Evolutionary conservation across 75 land plant species (phyloP).

Genomic region (Cunninghamia lanceolata): DNA sequence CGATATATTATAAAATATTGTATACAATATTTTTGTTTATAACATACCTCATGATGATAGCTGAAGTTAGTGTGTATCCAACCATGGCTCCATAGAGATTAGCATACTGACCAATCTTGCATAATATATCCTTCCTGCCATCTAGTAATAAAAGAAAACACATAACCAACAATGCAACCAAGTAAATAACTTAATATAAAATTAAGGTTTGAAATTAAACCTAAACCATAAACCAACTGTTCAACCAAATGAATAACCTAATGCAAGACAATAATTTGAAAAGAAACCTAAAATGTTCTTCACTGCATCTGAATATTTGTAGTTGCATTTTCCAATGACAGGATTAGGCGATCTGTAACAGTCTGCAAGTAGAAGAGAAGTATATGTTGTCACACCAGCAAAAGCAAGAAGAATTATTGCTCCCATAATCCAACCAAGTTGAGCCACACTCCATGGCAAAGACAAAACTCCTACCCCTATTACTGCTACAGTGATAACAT

Average conservation of each 20-base stretch:
- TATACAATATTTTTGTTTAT: not conserved
- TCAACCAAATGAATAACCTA: not conserved
- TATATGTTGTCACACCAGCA: conserved; percentile 36
- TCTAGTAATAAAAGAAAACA: not conserved
- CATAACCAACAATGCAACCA: not conserved
- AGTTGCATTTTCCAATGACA: conserved; percentile 37
- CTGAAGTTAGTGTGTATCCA: conserved; percentile 27
- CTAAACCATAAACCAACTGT: not conserved
- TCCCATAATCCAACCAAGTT: conserved; percentile 51
- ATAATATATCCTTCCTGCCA: conserved; percentile 9
- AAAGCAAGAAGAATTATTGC: conserved; percentile 23
- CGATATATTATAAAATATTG: not conserved
- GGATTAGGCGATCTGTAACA: conserved; percentile 30
- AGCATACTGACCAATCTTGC: conserved; percentile 15
- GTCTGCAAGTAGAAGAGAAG: conserved; percentile 30
- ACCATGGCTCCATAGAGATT: conserved; percentile 30
- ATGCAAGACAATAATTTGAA: not conserved
- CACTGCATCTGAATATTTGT: conserved; percentile 47
- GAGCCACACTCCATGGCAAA: conserved; percentile 64
- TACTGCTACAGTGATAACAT: conserved; percentile 61
- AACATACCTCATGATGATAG: conserved; percentile 38
- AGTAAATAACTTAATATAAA: not conserved
- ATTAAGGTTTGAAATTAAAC: not conserved
- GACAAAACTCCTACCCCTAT: conserved; percentile 64
- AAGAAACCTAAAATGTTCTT: conserved; percentile 35